Base-by-base conservation (phyloP, 176 grass and related monocot species). In the Musa troglodytarum region DNA sequence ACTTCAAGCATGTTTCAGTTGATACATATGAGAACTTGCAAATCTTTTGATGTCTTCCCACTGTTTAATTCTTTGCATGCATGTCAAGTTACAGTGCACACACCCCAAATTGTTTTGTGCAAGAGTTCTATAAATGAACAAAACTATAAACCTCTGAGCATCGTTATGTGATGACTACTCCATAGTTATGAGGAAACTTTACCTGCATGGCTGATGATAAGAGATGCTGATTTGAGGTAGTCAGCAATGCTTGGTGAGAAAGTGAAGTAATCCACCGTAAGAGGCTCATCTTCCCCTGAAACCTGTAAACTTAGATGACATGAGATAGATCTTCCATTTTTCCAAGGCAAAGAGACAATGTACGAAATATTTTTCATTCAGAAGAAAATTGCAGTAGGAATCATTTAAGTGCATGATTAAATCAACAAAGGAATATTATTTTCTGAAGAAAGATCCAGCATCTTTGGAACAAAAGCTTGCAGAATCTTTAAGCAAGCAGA, bases 191-290 rank as follows among this genome's bases (percentile, higher is more conserved):
- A 26, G 15, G 21, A 57, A 74, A 74, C 21, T 16, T 83, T 74
- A 89, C 90, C 93, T 86, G 93, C 93, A 81, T 96, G 93, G 65
- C 93, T 96, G 59, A 96, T 86, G 70, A 96, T 80, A 71, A 96
- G 80, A 28, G 85, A 96, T 72, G 93, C 83, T 5, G 75, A 82
- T 84, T 78, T 80, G 49, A 96, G 81, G 67, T 83, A 78, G 29
- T 96, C 83, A 77, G 87, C 90, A 72, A 92, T 88, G 66, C 77
- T 92, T 68, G 85, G 79, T 64, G 90, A 96, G 86, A 96, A 96
- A 15, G 90, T 88, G 77, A 96, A 96, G 79, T 90, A 86, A 72
- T 86, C 93, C 59, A 96, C 83, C 68, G 85, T 50, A 63, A 90
- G 78, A 69, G 76, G 74, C 53, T 72, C 68, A 61, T 86, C 81